Percentiles rank a stretch among this genome's conserved stretches.
Conservation (phyloP, 305 asterid genomes). For the Stenogyne calaminthoides region DNA sequence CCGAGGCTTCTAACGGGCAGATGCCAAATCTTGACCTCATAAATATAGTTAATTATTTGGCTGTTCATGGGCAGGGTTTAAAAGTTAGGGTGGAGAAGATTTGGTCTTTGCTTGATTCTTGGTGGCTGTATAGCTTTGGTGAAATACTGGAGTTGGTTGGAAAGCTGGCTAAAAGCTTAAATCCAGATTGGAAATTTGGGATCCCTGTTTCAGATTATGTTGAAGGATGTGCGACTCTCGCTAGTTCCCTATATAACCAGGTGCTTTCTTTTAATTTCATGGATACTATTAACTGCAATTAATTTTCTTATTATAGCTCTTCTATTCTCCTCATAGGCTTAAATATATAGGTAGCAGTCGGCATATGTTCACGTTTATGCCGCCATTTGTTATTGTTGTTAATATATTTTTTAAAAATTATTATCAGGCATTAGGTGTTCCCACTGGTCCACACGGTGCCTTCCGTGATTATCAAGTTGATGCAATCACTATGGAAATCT, state of each 20-base stretch:
- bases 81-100: constrained; percentile 74
- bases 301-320: constrained; percentile 6
- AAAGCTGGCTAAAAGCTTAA: constrained; percentile 66
- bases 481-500: constrained; percentile 86
- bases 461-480: constrained; percentile 98
- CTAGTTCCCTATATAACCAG: constrained; percentile 90
- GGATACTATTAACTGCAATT: constrained; percentile 4
- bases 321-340: constrained; percentile 15
- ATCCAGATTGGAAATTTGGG: constrained; percentile 81
- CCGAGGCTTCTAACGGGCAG: constrained; percentile 98
- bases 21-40: constrained; percentile 97
- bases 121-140: constrained; percentile 76
- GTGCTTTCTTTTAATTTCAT: constrained; percentile 39
- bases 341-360: background rate
- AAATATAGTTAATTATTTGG: constrained; percentile 85
- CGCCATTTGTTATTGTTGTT: background rate
- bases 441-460: constrained; percentile 97
- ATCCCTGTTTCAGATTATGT: constrained; percentile 76
- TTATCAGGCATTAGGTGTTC: constrained; percentile 88
- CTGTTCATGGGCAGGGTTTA: constrained; percentile 86
- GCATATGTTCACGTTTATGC: background rate
- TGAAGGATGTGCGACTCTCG: constrained; percentile 87
- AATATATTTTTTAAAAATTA: background rate
- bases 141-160: constrained; percentile 60
- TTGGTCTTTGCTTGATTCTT: constrained; percentile 68